These are phyloP conservation scores for Hortiboletus campestris DNA, from an alignment of 768 basidiomycete genomes.

Conservation along the genomic window DNA sequence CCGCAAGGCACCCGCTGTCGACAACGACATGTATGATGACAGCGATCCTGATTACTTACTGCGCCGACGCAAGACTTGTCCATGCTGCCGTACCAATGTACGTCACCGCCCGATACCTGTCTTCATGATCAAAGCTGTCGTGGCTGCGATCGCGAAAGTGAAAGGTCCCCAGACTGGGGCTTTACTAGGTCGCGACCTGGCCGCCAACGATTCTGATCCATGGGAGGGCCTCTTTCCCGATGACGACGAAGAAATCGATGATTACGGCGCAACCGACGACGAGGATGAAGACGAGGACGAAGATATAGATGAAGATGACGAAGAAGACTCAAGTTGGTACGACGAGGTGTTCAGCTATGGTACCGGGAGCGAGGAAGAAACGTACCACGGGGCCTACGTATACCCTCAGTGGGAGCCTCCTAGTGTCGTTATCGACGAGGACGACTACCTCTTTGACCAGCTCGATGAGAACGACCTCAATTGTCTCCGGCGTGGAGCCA, in stretches of 20 bases:
- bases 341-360: conserved; percentile 37
- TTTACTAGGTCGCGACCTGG: conserved; percentile 23
- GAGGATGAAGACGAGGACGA: conserved; percentile 26
- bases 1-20: conserved; percentile 55
- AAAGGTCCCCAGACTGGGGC: conserved; percentile 29
- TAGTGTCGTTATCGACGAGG: conserved; percentile 32
- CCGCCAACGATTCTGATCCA: conserved; percentile 51
- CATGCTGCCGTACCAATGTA: conserved; percentile 62
- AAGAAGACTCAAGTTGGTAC: conserved; percentile 31
- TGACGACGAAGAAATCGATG: conserved; percentile 43
- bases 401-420: conserved; percentile 62
- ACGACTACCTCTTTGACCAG: conserved; percentile 36
- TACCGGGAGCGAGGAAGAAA: conserved; percentile 34
- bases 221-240: conserved; percentile 69
- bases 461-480: conserved; percentile 34
- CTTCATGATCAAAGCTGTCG: conserved; percentile 64
- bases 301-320: conserved; percentile 30
- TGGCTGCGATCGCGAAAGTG: conserved; percentile 46
- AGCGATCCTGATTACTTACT: conserved; percentile 46
- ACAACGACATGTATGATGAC: conserved; percentile 45
- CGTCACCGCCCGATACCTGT: conserved; percentile 62
- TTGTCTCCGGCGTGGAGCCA: conserved; percentile 60
- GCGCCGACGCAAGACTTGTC: conserved; percentile 66
- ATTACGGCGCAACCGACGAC: conserved; percentile 26
- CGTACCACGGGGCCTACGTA: conserved; percentile 41